phyloP scores from a whole-genome alignment of 2,329 filamentous ascomycete genomes.

The Fusarium sp. region DNA sequence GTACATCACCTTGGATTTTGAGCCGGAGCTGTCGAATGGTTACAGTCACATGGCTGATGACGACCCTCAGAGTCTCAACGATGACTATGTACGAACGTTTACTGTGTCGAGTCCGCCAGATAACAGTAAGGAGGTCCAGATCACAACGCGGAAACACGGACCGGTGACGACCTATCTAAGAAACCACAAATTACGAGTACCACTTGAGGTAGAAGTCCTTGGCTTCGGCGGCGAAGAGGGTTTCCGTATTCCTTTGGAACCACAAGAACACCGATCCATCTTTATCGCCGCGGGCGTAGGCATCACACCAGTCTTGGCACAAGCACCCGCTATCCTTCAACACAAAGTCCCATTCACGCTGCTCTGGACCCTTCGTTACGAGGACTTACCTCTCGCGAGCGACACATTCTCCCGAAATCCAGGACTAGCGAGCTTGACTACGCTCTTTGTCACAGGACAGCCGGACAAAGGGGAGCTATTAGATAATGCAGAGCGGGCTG shows the following conservation, averaged over 20 bases:
- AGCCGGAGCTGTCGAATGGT: slow-evolving; percentile 74
- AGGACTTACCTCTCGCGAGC: slow-evolving; percentile 72
- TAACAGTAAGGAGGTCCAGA: slow-evolving; percentile 68
- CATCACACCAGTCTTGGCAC: slow-evolving; percentile 83
- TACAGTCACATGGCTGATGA: slow-evolving; percentile 88
- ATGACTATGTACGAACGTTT: slow-evolving; percentile 87
- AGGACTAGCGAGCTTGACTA: slow-evolving; percentile 64
- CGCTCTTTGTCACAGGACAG: slow-evolving; percentile 73
- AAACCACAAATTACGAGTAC: slow-evolving; percentile 63
- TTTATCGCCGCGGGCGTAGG: slow-evolving; percentile 86
- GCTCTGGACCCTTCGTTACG: slow-evolving; percentile 74
- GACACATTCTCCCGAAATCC: slow-evolving; percentile 68
- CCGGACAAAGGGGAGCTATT: slow-evolving; percentile 53
- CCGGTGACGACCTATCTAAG: slow-evolving; percentile 76
- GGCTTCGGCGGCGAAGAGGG: slow-evolving; percentile 76
- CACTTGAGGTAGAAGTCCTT: slow-evolving; percentile 74
- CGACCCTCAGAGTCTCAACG: slow-evolving; percentile 83
- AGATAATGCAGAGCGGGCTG: slow-evolving; percentile 52
- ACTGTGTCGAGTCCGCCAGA: slow-evolving; percentile 76
- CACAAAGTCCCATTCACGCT: slow-evolving; percentile 61
- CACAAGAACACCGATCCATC: slow-evolving; percentile 52
- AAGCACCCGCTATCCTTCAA: slow-evolving; percentile 64
- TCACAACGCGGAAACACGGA: slow-evolving; percentile 78
- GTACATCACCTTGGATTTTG: slow-evolving; percentile 82
- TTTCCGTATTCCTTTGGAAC: slow-evolving; percentile 55